Conservation (phyloP, 1,284 basidiomycete species). For the Tylopilus orsonianus region DNA sequence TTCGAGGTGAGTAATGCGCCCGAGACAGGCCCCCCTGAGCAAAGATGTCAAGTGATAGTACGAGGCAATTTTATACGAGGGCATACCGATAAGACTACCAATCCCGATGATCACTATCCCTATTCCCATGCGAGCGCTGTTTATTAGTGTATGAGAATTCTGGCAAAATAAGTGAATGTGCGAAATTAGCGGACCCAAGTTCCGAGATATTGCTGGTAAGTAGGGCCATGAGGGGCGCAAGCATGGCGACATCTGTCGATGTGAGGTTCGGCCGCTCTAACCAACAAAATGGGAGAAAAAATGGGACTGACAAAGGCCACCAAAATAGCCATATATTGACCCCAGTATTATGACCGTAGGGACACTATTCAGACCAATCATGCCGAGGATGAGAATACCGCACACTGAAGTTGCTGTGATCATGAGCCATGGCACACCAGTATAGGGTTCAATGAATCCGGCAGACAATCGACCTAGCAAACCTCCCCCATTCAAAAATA, state of each 20-base stretch:
- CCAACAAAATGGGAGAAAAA: constrained; percentile 5
- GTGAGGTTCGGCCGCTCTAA: background rate
- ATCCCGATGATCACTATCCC: constrained; percentile 8
- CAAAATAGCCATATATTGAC: constrained; percentile 37
- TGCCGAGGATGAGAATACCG: constrained; percentile 26
- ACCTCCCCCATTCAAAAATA: constrained; percentile 24
- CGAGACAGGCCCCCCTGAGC: constrained; percentile 27
- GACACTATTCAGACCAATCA: constrained; percentile 22
- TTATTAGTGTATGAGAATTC: background rate
- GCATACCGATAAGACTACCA: constrained; percentile 20
- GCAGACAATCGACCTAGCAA: constrained; percentile 27
- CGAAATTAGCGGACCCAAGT: constrained; percentile 22
- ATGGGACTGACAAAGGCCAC: constrained; percentile 39
- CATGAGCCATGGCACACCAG: constrained; percentile 21
- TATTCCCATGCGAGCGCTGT: constrained; percentile 32
- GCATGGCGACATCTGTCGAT: constrained; percentile 32
- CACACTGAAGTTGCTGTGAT: constrained; percentile 30
- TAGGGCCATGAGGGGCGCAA: constrained; percentile 32
- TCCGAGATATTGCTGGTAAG: constrained; percentile 36
- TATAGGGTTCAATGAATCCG: constrained; percentile 22
- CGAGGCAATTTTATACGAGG: background rate
- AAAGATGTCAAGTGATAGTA: background rate
- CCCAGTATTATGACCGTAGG: constrained; percentile 23
- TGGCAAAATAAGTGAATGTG: background rate
- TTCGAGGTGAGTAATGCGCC: constrained; percentile 28